phyloP scores from a whole-genome alignment of 208 protist genomes.

The Leishmania tropica region DNA sequence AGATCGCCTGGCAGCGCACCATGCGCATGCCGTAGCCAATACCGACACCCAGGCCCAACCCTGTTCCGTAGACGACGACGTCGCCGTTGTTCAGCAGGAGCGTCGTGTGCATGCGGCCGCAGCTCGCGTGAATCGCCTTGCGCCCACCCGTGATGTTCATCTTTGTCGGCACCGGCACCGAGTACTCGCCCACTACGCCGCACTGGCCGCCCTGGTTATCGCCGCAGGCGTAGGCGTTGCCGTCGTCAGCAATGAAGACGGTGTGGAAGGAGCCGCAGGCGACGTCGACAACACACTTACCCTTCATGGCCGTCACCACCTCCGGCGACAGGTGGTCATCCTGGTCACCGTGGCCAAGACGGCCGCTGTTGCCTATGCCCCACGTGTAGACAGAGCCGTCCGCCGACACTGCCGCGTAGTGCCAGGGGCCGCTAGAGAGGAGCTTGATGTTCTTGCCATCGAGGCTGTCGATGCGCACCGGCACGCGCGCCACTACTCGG shows the following conservation, averaged over 20 bases:
- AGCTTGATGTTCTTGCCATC: conserved; percentile 37
- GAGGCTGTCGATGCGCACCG: conserved; percentile 41
- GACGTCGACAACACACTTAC: conserved; percentile 52
- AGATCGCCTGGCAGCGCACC: conserved; percentile 57
- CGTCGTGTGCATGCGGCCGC: conserved; percentile 75
- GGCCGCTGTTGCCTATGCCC: conserved; percentile 78
- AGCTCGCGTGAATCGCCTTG: conserved; percentile 58
- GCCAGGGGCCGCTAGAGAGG: conserved; percentile 76
- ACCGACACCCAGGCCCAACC: conserved; percentile 67
- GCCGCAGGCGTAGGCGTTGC: conserved; percentile 67
- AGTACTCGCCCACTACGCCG: conserved; percentile 57
- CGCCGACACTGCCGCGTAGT: conserved; percentile 61
- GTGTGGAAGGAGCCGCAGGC: conserved; percentile 86
- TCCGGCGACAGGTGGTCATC: conserved; percentile 45
- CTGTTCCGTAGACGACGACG: conserved; percentile 69
- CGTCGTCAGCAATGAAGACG: conserved; percentile 59
- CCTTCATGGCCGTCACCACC: conserved; percentile 37
- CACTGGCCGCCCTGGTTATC: conserved; percentile 86
- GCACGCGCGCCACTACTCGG: conserved; percentile 34
- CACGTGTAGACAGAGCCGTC: conserved; percentile 73
- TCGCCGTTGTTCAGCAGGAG: conserved; percentile 70
- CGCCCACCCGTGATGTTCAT: conserved; percentile 46
- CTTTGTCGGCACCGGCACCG: conserved; percentile 37
- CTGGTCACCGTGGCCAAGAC: conserved; percentile 77
- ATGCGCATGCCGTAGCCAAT: conserved; percentile 68